Percentiles rank a stretch among this genome's conserved stretches.
Conservation (phyloP, 345 rosid species). For the Eucalyptus sideroxylon region DNA sequence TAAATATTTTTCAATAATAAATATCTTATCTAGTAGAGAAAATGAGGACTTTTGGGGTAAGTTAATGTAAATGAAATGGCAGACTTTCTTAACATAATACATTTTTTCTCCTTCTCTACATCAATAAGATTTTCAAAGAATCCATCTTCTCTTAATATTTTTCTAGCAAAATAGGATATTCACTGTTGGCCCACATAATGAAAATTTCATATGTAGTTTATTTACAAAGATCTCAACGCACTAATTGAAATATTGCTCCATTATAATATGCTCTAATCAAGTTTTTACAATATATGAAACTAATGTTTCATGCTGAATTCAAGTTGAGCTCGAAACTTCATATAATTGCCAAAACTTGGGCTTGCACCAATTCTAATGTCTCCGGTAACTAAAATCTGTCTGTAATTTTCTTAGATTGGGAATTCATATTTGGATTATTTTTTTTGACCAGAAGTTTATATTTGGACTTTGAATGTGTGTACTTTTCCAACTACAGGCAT, state of each 20-base stretch:
- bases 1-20: neutral
- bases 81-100: neutral
- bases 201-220: too few relatives aligned
- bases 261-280: neutral
- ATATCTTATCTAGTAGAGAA: neutral
- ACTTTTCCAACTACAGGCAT: conserved; percentile 19
- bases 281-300: neutral
- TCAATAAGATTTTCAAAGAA: neutral
- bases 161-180: neutral
- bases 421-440: neutral
- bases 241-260: neutral
- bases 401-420: neutral
- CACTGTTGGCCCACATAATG: neutral
- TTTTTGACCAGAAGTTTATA: neutral
- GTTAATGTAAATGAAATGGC: neutral
- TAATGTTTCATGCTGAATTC: neutral
- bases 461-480: neutral
- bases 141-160: neutral
- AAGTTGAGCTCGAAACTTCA: neutral
- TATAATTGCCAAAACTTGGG: neutral
- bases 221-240: too few relatives aligned
- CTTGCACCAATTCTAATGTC: neutral
- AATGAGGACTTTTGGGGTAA: neutral
- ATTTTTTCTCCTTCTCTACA: neutral
- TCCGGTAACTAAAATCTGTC: neutral